Conservation (phyloP, 2,329 filamentous ascomycete species). For the Bipolaris oryzae region DNA sequence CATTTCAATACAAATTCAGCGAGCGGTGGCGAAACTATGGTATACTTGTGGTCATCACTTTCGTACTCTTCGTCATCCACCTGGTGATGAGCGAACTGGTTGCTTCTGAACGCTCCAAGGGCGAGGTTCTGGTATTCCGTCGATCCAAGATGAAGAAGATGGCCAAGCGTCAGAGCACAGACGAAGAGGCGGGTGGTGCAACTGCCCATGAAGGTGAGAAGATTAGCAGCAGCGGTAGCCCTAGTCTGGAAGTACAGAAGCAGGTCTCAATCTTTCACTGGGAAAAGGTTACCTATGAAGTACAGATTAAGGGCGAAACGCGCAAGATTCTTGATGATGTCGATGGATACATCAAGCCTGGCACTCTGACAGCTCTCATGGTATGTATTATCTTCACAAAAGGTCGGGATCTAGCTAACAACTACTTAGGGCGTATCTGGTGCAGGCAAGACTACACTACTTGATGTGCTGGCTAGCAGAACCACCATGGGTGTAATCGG, state of each 20-base stretch:
- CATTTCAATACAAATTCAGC: constrained; percentile 43
- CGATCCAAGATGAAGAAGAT: constrained; percentile 46
- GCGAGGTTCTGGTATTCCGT: constrained; percentile 70
- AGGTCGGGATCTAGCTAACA: constrained; percentile 82
- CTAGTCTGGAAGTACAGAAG: constrained; percentile 37
- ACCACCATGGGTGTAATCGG: constrained; percentile 76
- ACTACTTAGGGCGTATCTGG: constrained; percentile 74
- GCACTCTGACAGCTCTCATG: constrained; percentile 52
- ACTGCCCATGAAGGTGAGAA: constrained; percentile 38
- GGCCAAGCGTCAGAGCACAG: constrained; percentile 30
- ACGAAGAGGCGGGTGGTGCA: constrained; percentile 47
- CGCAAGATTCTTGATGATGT: constrained; percentile 60
- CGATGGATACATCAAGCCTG: constrained; percentile 61
- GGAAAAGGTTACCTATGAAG: constrained; percentile 35
- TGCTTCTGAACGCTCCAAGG: constrained; percentile 64
- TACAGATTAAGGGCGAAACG: constrained; percentile 47
- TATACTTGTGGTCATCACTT: constrained; percentile 66
- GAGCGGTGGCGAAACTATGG: constrained; percentile 65
- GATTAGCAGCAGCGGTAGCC: constrained; percentile 32
- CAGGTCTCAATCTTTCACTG: constrained; percentile 50
- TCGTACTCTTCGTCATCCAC: constrained; percentile 67
- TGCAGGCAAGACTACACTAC: constrained; percentile 85
- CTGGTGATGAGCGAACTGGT: constrained; percentile 67
- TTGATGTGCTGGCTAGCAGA: constrained; percentile 80
- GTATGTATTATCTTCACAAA: constrained; percentile 73